phyloP scores from a whole-genome alignment of 1,284 basidiomycete species.

The Tremellales sp. region DNA sequence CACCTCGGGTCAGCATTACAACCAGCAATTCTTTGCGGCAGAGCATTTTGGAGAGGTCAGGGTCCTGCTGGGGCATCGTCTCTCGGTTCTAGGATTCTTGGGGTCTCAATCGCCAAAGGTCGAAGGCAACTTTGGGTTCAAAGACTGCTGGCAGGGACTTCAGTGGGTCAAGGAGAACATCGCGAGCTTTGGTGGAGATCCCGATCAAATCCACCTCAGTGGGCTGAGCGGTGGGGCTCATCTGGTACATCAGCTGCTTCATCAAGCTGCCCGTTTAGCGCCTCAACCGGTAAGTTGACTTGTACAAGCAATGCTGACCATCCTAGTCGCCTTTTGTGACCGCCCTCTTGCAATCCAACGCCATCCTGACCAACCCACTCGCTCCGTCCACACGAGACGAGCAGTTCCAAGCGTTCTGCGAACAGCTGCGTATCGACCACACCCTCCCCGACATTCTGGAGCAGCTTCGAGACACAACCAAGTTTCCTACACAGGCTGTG shows the following conservation, averaged over 20 bases:
- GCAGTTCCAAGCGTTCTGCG: conserved; percentile 62
- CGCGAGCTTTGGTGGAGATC: conserved; percentile 57
- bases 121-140: conserved; percentile 69
- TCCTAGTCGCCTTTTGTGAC: conserved; percentile 59
- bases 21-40: conserved; percentile 64
- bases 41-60: conserved; percentile 63
- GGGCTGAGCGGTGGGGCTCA: conserved; percentile 72
- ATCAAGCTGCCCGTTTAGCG: conserved; percentile 64
- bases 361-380: conserved; percentile 54
- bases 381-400: conserved; percentile 57
- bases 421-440: conserved; percentile 57
- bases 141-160: conserved; percentile 66
- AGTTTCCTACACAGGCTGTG: conserved; percentile 54
- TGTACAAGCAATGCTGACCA: neutral
- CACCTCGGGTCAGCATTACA: conserved; percentile 53
- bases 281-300: conserved; percentile 33
- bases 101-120: conserved; percentile 58
- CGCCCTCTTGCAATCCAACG: conserved; percentile 66
- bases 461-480: conserved; percentile 54
- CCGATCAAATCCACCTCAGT: conserved; percentile 58
- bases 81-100: conserved; percentile 67
- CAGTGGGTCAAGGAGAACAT: conserved; percentile 63
- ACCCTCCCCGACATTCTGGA: conserved; percentile 52
- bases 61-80: conserved; percentile 49
- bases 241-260: conserved; percentile 68